phyloP scores from a whole-genome alignment of 1,139 yeast species.

The Suhomyces atakaporum region DNA sequence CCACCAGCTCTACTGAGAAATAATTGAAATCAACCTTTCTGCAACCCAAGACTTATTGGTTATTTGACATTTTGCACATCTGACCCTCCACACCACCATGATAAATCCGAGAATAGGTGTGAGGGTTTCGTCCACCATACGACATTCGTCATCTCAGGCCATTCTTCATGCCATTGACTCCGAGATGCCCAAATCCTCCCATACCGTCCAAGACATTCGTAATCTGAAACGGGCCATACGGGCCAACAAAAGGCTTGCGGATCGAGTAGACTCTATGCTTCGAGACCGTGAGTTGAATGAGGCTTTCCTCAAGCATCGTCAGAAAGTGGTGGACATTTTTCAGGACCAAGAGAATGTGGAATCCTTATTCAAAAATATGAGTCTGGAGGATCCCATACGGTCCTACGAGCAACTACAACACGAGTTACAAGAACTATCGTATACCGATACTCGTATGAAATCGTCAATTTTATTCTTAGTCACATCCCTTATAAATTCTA shows the following conservation, averaged over 20 bases:
- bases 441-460: conserved; percentile 22
- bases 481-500: conserved; percentile 21
- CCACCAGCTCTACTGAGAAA: too few relatives aligned
- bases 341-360: conserved; percentile 17
- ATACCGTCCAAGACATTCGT: conserved; percentile 1
- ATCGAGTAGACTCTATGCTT: conserved; percentile 8
- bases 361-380: conserved; percentile 16
- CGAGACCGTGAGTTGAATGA: conserved; percentile 18
- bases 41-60: too few relatives aligned
- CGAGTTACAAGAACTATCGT: conserved; percentile 11
- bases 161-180: not conserved
- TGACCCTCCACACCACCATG: too few relatives aligned
- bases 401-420: conserved; percentile 3
- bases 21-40: too few relatives aligned
- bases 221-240: conserved; percentile 10
- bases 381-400: not conserved
- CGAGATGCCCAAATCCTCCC: conserved; percentile 1
- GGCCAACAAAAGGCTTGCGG: conserved; percentile 11
- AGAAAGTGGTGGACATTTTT: conserved; percentile 22
- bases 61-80: too few relatives aligned
- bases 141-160: not conserved
- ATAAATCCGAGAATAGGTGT: too few relatives aligned
- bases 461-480: conserved; percentile 23
- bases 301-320: conserved; percentile 21
- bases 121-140: too few relatives aligned